phyloP scores from a whole-genome alignment of 768 basidiomycete species.

The Suillus luteus region DNA sequence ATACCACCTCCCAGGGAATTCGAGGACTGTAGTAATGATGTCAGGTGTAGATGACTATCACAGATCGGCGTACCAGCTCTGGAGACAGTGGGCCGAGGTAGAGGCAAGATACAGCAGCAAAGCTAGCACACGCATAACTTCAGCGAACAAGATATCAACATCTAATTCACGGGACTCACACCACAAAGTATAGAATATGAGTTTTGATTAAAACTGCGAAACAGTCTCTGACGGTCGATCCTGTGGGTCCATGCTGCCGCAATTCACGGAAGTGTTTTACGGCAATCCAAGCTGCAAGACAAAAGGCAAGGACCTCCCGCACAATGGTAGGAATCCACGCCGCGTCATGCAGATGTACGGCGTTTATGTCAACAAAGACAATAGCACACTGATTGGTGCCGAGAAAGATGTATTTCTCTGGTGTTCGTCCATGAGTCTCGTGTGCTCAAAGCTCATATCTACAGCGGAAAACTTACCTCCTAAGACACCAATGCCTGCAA shows the following conservation, averaged over 20 bases:
- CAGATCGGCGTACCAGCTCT: background rate
- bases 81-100: background rate
- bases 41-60: background rate
- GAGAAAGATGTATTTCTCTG: background rate
- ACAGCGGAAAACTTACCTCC: background rate
- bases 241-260: background rate
- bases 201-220: background rate
- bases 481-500: background rate
- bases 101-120: background rate
- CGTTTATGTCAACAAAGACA: background rate
- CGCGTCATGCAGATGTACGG: background rate
- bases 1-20: background rate
- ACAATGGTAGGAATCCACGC: background rate
- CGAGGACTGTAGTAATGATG: background rate
- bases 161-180: background rate
- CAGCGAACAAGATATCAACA: background rate
- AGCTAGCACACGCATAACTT: background rate
- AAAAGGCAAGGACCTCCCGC: background rate
- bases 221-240: background rate
- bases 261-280: background rate
- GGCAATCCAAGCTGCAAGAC: background rate
- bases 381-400: background rate
- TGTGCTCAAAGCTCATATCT: background rate
- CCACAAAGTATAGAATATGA: background rate
- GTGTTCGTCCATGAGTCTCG: background rate